phyloP scores from a whole-genome alignment of 805 yeast species.

The Saccharomycopsis babjevae region DNA sequence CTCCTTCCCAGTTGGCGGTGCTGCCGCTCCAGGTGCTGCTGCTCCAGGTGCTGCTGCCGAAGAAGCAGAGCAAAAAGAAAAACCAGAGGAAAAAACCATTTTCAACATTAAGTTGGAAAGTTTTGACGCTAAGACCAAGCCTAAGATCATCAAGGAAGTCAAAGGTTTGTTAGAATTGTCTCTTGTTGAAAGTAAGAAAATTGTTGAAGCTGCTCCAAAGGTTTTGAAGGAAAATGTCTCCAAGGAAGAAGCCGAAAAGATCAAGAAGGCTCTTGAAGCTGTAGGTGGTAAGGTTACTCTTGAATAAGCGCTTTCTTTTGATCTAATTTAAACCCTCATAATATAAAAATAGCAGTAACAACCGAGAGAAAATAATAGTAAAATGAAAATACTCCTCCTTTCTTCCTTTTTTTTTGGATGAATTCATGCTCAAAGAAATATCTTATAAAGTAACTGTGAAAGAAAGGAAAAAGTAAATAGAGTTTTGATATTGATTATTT shows the following conservation, averaged over 20 bases:
- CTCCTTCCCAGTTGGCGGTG: conserved; percentile 66
- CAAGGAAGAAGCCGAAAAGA: conserved; percentile 96
- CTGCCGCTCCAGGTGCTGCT: conserved; percentile 45
- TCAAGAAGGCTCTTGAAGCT: conserved; percentile 84
- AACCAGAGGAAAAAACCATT: conserved; percentile 82
- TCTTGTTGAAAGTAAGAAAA: conserved; percentile 93
- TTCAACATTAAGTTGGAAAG: conserved; percentile 87
- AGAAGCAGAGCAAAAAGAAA: conserved; percentile 67
- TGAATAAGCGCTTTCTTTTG: conserved; percentile 45
- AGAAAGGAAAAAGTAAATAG: neutral
- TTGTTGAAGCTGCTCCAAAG: conserved; percentile 97
- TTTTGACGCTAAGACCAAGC: conserved; percentile 90
- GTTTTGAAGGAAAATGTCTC: conserved; percentile 88
- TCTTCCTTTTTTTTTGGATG: neutral
- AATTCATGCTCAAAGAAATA: neutral
- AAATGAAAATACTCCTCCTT: neutral
- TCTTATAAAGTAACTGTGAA: neutral
- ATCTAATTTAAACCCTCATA: neutral
- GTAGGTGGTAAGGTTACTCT: conserved; percentile 88
- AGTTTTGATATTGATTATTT: neutral
- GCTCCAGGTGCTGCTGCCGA: conserved; percentile 62
- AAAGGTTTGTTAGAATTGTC: conserved; percentile 85
- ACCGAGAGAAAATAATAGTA: neutral
- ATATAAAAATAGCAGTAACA: neutral
- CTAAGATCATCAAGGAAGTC: conserved; percentile 96